Base-by-base conservation (phyloP, 1,284 basidiomycete species). In the Leccinum ponderosum region DNA sequence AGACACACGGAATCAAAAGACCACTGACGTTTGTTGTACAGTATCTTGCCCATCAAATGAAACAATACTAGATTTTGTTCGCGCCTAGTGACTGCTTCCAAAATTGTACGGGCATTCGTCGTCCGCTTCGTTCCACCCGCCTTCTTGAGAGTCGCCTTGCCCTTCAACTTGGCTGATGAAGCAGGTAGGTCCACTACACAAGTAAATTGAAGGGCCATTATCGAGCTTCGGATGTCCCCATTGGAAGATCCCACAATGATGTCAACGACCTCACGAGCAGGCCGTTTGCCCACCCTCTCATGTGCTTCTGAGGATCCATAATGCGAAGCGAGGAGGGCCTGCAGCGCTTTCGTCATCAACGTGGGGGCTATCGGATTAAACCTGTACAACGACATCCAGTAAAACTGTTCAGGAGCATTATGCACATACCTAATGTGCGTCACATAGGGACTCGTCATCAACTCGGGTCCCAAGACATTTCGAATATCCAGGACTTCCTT, bases 321-420 rank as follows among this genome's bases (percentile, higher is more conserved):
- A 74, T 87, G 80, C 52, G 69, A 73, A 15, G 79, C 72, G 1
- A 95, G 70, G 17, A 96, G 78, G 0, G 80, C 74, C 64, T 89
- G 86, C 0, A 99, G 80, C 0, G 93, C 94, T 67, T 90, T 91
- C 39, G 82, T 83, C 74, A 98, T 83, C 60, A 95, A 83, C 0
- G 95, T 98, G 0, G 87, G 83, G 0, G 97, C 95, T 50, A 99
- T 87, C 0, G 95, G 90, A 63, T 97, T 94, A 77, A 98, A 98
- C 37, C 94, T 95, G 66, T 3, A 52, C 2, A 29, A 53, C 6
- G 17, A 27, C 8, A 15, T 33, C 58, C 58, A 64, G 42, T 64
- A 53, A 59, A 51, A 3, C 20, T 35, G 37, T 22, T 58, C 27
- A 58, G 22, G 8, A 29, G 15, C 22, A 14, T 1, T n/a, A 42